Base-by-base conservation (phyloP, 345 rosid species). In the Geranium rotundifolium region DNA sequence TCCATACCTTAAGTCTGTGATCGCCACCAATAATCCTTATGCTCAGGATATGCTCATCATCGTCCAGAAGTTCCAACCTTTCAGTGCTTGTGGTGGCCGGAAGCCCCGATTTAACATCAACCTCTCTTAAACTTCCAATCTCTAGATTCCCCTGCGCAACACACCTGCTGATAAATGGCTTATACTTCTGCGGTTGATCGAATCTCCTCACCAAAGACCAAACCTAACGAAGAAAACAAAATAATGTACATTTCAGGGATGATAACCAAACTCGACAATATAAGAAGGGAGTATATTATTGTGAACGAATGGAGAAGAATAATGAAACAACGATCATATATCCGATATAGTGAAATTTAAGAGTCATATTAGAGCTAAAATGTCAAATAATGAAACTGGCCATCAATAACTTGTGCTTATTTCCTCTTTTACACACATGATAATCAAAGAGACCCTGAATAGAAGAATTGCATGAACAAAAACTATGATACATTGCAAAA, bases 81-180 rank as follows among this genome's bases (percentile, higher is more conserved):
- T 80, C 80, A 0, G 80, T 80, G 41, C 84, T 80, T 2, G 84
- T 80, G 20, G 81, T 80, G 56, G 81, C 84, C 31, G 84, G 82
- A 29, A 80, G 81, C 39, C 84, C 84, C 7, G 84, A 77, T 67
- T 69, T 80, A 19, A 80, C 84, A 69, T 77, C 79, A 19, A 80
- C 80, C 50, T 77, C 77, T 58, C 84, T 75, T 19, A 80, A 77
- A 64, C 82, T 77, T 19, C 82, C 84, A 57, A 73, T 73, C 68
- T 78, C 81, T 3, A 73, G 73, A 64, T 75, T 80, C 10, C 82
- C 84, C 17, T 67, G 72, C 76, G 77, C 69, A 7, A 75, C 66
- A 46, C 82, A 80, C 67, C 82, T 75, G 66, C 80, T 77, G 56
- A 80, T 69, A 52, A 77, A 77, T 8, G 82, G 84, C 67, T 77